Conservation (phyloP, 257 asterid species). For the Catharanthus roseus region DNA sequence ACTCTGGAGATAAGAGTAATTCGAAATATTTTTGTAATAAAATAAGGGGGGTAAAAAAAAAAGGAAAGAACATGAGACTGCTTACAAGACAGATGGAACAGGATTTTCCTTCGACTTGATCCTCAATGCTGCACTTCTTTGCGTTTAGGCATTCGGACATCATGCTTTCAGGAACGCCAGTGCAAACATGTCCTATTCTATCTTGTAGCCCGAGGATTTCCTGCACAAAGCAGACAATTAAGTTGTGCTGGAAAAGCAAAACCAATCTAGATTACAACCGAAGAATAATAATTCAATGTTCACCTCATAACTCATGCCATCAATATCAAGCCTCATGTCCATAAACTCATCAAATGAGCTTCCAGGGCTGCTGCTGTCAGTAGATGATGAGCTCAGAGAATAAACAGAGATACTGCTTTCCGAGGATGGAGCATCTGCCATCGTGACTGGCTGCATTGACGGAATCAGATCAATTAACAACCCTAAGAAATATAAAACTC, state of each 20-base stretch:
- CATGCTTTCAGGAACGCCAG: not conserved
- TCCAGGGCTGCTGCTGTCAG: constrained; percentile 15
- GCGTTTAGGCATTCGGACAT: not conserved
- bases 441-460: not conserved
- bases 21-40: not conserved
- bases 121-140: not conserved
- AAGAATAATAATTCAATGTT: not conserved
- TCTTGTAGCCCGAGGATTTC: not conserved
- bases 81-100: constrained; percentile 1
- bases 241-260: not conserved
- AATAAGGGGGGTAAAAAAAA: not conserved
- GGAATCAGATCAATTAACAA: not conserved
- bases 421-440: not conserved
- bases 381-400: not conserved
- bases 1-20: not conserved
- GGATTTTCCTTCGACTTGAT: not conserved
- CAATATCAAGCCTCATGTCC: constrained; percentile 48
- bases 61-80: not conserved
- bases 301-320: constrained; percentile 59
- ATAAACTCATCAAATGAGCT: constrained; percentile 38
- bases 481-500: not conserved
- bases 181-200: not conserved
- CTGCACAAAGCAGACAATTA: not conserved
- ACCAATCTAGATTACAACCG: not conserved
- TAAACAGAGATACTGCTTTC: not conserved